Base-by-base conservation (phyloP, 192 early-diverging fungal genomes). In the Chytriomyces sp. region DNA sequence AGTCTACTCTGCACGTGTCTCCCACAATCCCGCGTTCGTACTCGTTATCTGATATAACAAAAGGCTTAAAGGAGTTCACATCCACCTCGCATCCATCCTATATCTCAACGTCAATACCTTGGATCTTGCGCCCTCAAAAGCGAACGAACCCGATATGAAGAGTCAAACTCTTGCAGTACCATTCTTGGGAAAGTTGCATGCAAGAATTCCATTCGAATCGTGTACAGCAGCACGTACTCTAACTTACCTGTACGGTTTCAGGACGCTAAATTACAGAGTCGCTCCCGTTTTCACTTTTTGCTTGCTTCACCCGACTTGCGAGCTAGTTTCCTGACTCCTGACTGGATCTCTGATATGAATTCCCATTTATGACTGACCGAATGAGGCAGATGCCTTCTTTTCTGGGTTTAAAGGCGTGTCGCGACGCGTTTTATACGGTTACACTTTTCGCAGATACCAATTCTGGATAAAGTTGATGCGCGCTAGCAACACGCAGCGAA, bases 311-410 rank as follows among this genome's bases (percentile, higher is more conserved):
- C 96, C 0, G 85, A 95, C 82, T 90, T 89, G 80, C n/a, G 49
- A n/a, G n/a, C n/a, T n/a, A n/a, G n/a, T n/a, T n/a, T n/a, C n/a
- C n/a, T n/a, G n/a, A n/a, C n/a, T n/a, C n/a, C n/a, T n/a, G n/a
- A n/a, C n/a, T n/a, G n/a, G n/a, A 36, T 41, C 55, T n/a, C 30
- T 26, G 17, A 19, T 63, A 14, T 49, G 8, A 5, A 30, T 60
- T 36, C 22, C 19, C 55, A n/a, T n/a, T n/a, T n/a, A n/a, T n/a
- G n/a, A n/a, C n/a, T 36, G 65, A 39, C 70, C 22, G 44, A 49
- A 3, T 37, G 53, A 93, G 84, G 93, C 96, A 22, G 98, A 99
- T 75, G 93, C 96, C 41, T 99, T n/a, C n/a, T n/a, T 98, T 70
- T 96, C 82, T 74, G 83, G 84, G 28, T 93, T 93, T 1, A 82